Base-by-base conservation (phyloP, 768 basidiomycete genomes). In the Phlegmacium glaucopus region DNA sequence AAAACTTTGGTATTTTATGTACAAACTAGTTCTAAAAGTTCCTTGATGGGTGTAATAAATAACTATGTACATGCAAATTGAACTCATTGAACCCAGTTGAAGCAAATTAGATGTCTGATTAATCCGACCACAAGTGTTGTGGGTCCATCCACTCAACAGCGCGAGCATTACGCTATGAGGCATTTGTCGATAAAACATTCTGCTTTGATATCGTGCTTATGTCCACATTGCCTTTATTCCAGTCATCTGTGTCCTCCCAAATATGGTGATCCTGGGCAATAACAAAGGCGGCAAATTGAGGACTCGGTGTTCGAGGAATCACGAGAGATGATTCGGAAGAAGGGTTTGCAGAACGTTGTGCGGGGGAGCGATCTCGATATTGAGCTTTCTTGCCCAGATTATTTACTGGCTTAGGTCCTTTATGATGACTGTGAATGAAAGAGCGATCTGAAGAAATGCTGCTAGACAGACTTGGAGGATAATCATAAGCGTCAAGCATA, bases 381-480 rank as follows among this genome's bases (percentile, higher is more conserved):
- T 72, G 74, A 11, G 65, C 61, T 34, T 74, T 70, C 49, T 71
- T 70, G 42, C 65, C 45, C 4, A 70, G 48, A 41, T 68, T 60
- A 37, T 60, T 62, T 15, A 56, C 61, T 49, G 53, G 51, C 39
- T 54, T 38, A 16, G 59, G 59, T 29, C 42, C 48, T 52, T 56
- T 60, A 29, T 15, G 35, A 62, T 65, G 22, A 22, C 5, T 36
- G 62, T 52, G 57, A 51, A 65, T 55, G 12, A 68, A 60, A 27
- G 62, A 54, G 13, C 70, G 58, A 35, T 65, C 62, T 4, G 70
- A 71, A 2, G 75, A 62, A 34, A 72, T 56, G 53, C 75, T 73
- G 50, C 66, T 71, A 13, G 70, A 62, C 17, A 73, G 66, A 53
- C 74, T 78, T 11, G 86, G 86, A 26, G 86, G 86, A 59, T 87